phyloP scores from a whole-genome alignment of 129 eudicot genomes.

The Flaveria robusta region DNA sequence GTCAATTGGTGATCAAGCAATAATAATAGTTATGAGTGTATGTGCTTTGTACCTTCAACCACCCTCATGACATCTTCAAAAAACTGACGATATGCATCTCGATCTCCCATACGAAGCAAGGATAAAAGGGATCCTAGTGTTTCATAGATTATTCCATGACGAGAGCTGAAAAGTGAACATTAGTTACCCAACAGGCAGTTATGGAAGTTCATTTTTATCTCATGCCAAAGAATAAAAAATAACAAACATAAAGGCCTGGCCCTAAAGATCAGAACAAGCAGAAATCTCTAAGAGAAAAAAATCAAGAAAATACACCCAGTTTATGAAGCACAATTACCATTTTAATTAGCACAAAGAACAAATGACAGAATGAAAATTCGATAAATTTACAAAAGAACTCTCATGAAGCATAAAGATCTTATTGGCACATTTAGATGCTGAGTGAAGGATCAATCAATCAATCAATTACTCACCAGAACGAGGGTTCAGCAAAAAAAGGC shows the following conservation, averaged over 20 bases:
- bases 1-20: not conserved
- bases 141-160: conserved; percentile 76
- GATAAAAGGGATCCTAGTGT: conserved; percentile 77
- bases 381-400: not conserved
- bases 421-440: not conserved
- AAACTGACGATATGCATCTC: conserved; percentile 84
- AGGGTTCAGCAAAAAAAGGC: conserved; percentile 80
- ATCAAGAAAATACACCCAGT: not conserved
- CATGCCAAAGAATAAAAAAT: not conserved
- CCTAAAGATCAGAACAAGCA: too few relatives aligned
- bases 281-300: too few relatives aligned
- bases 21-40: conserved; percentile 7
- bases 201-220: conserved; percentile 4
- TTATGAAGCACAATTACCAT: not conserved
- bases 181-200: conserved; percentile 24
- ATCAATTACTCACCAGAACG: conserved; percentile 55
- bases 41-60: conserved; percentile 59
- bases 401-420: not conserved
- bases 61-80: conserved; percentile 64
- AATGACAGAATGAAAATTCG: not conserved
- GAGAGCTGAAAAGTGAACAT: conserved; percentile 49
- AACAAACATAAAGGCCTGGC: not conserved
- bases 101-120: conserved; percentile 85
- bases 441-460: not conserved
- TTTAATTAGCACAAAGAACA: conserved; percentile 4